Conservation (phyloP, 2,329 filamentous ascomycete species). For the Calycina herbarum region DNA sequence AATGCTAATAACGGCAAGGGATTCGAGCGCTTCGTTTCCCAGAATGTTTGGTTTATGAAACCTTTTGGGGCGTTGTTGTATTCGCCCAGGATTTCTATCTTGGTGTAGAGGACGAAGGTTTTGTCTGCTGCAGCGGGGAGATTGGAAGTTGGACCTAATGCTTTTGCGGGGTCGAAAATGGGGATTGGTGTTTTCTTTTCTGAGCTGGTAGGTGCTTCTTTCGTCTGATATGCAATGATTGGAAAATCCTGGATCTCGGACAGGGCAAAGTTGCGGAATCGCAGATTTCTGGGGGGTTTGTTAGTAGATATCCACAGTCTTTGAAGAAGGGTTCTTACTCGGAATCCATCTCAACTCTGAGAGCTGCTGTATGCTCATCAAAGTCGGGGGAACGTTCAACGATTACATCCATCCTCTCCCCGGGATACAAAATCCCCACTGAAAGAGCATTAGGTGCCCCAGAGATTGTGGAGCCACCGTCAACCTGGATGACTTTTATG, state of each 20-base stretch:
- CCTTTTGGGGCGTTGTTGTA: slow-evolving; percentile 16
- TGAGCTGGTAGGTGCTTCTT: background rate
- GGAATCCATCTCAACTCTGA: slow-evolving; percentile 13
- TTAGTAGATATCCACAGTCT: background rate
- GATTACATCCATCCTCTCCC: slow-evolving; percentile 46
- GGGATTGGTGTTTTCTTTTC: background rate
- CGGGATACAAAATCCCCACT: slow-evolving; percentile 39
- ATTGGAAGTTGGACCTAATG: background rate
- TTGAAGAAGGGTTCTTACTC: slow-evolving; percentile 12
- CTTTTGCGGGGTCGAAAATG: background rate
- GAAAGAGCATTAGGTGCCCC: slow-evolving; percentile 32
- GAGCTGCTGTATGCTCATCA: slow-evolving; percentile 10
- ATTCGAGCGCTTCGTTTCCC: background rate
- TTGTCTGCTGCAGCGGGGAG: background rate
- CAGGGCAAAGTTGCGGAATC: slow-evolving; percentile 16
- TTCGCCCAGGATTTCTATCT: slow-evolving; percentile 17
- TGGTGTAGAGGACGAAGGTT: slow-evolving; percentile 16
- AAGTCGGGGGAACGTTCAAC: background rate
- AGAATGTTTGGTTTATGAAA: slow-evolving; percentile 16
- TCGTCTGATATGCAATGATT: background rate
- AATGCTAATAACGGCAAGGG: background rate
- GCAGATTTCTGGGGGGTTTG: slow-evolving; percentile 3
- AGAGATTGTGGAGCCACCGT: slow-evolving; percentile 41
- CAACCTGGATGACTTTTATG: slow-evolving; percentile 42
- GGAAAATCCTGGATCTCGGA: slow-evolving; percentile 12